These are phyloP conservation scores for Agaricus blazei DNA, from an alignment of 768 basidiomycete genomes.

Conservation along the genomic window DNA sequence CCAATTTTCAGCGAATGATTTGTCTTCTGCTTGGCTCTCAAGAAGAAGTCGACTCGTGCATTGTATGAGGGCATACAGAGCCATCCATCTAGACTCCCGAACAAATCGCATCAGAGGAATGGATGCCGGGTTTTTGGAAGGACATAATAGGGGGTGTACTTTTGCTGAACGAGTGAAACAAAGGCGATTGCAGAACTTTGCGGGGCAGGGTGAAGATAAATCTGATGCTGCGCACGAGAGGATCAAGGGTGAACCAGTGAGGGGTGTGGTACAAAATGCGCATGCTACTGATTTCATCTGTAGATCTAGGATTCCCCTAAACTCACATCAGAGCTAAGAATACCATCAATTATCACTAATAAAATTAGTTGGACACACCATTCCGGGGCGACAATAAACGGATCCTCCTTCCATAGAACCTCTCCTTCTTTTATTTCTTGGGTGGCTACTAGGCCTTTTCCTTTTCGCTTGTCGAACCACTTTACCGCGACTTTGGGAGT, in stretches of 20 bases:
- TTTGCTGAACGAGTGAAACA: conserved; percentile 63
- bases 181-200: conserved; percentile 76
- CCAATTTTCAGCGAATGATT: conserved; percentile 45
- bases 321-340: conserved; percentile 6
- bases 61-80: conserved; percentile 66
- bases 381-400: conserved; percentile 76
- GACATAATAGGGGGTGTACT: conserved; percentile 69
- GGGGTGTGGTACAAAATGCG: conserved; percentile 66
- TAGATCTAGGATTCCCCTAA: conserved; percentile 75
- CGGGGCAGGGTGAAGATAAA: conserved; percentile 43
- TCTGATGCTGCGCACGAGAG: conserved; percentile 48
- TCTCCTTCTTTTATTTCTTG: conserved; percentile 67
- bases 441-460: conserved; percentile 78
- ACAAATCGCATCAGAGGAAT: conserved; percentile 56
- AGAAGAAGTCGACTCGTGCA: conserved; percentile 61
- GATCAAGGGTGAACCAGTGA: conserved; percentile 41
- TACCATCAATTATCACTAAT: background rate
- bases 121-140: conserved; percentile 67
- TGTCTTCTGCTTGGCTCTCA: conserved; percentile 43
- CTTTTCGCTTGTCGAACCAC: conserved; percentile 65
- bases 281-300: conserved; percentile 61
- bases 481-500: conserved; percentile 59
- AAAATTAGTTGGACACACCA: conserved; percentile 39
- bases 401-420: conserved; percentile 81
- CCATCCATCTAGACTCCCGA: conserved; percentile 64